These are phyloP conservation scores for Apiospora hydei DNA, from an alignment of 2,329 filamentous ascomycete genomes.

Conservation along the genomic window DNA sequence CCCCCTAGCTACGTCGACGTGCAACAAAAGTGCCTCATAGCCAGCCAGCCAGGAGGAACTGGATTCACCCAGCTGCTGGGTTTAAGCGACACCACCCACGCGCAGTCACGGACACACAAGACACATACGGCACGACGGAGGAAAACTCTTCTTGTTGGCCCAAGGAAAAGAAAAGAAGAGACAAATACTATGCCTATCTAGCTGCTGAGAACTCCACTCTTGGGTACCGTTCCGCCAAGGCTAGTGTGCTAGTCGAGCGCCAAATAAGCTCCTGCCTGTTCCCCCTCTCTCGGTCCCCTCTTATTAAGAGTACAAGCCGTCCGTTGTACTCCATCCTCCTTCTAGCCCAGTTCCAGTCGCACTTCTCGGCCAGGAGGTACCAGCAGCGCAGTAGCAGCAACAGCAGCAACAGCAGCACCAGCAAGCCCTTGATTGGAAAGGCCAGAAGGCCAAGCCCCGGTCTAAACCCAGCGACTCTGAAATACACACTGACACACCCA, in stretches of 20 bases:
- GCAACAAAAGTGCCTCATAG: slow-evolving; percentile 17
- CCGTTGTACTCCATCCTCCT: slow-evolving; percentile 16
- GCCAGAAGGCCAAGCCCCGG: not conserved
- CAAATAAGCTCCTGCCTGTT: slow-evolving; percentile 15
- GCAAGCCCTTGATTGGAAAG: not conserved
- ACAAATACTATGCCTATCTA: not conserved
- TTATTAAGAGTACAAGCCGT: slow-evolving; percentile 17
- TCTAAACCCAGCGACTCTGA: not conserved
- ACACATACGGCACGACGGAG: not conserved
- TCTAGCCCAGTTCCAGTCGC: slow-evolving; percentile 2
- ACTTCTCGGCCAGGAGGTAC: not conserved
- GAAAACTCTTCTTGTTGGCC: slow-evolving; percentile 17
- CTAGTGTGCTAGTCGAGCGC: slow-evolving; percentile 12
- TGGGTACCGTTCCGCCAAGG: slow-evolving; percentile 20
- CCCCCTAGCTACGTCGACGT: not conserved
- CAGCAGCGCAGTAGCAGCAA: not conserved
- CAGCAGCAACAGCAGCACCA: not conserved
- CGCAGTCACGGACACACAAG: slow-evolving; percentile 12
- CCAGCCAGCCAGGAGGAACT: not conserved
- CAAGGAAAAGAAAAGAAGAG: slow-evolving; percentile 14
- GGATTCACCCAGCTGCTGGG: not conserved
- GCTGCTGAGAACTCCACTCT: slow-evolving; percentile 7
- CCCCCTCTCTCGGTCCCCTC: slow-evolving; percentile 14
- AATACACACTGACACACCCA: not conserved
- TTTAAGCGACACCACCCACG: slow-evolving; percentile 11